phyloP scores from a whole-genome alignment of 345 rosid genomes.

The Streptanthus diversifolius region DNA sequence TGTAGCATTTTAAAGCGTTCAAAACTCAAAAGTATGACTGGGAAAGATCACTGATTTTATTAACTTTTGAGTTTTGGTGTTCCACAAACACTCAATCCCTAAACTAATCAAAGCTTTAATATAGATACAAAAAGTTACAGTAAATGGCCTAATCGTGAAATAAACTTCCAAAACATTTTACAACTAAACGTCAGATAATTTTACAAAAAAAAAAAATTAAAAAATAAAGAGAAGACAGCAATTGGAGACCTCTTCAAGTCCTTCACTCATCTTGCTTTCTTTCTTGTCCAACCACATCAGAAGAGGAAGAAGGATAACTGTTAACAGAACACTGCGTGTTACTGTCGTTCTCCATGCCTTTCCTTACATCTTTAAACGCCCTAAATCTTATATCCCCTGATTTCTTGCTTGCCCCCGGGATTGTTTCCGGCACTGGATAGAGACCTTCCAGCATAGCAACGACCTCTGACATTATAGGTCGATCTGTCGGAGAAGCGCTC shows the following conservation, averaged over 20 bases:
- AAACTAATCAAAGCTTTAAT: constrained; percentile 1
- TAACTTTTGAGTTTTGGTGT: not conserved
- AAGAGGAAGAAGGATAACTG: constrained; percentile 26
- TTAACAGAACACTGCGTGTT: constrained; percentile 37
- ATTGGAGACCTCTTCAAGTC: not conserved
- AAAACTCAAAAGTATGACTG: not conserved
- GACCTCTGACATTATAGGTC: constrained; percentile 63
- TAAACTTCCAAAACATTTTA: not conserved
- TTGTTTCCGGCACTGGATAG: constrained; percentile 36
- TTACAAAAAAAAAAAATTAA: too few relatives aligned
- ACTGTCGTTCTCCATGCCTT: constrained; percentile 26
- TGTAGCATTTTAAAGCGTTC: not conserved
- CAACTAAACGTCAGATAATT: not conserved
- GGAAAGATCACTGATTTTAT: not conserved
- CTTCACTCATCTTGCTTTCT: constrained; percentile 10
- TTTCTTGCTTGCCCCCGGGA: constrained; percentile 31
- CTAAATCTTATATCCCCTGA: constrained; percentile 45
- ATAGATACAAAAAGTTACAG: not conserved
- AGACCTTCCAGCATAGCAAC: constrained; percentile 53
- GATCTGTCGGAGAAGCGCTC: constrained; percentile 41
- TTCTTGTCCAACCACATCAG: constrained; percentile 17
- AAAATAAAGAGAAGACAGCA: not conserved
- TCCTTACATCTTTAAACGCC: constrained; percentile 46
- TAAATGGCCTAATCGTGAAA: not conserved
- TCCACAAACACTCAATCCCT: not conserved